Evolutionary conservation across 2,329 filamentous ascomycete species (phyloP), one percentile per base, ranked within the genome.

Genomic region (Gliomastix tumulicola): DNA sequence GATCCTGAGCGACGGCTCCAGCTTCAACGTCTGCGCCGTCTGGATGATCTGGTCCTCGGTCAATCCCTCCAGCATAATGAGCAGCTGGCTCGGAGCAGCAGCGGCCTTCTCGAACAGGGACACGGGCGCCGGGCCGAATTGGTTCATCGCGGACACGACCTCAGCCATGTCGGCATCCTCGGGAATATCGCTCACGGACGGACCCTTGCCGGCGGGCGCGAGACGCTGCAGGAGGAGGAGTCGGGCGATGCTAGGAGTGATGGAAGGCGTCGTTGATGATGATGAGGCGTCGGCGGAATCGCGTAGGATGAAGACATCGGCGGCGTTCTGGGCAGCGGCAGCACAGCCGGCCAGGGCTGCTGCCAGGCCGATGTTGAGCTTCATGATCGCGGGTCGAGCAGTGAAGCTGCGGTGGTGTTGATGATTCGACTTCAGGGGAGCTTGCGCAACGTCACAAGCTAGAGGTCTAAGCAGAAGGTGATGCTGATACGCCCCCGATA

Each of bases 181-280:
- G 25, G 61, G 66, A 35, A 68, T 61, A 47, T 66, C 69, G 52
- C 59, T 66, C 49, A 63, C 62, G 45, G 63, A 65, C 45, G 68
- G 66, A 43, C 65, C 70, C 49, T 65, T 66, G 49, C 65, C 60
- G 22, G 62, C 55, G 38, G 63, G 60, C 15, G 65, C 65, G 40
- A 78, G 57, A 35, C 77, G 71, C 52, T 78, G 75, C 11, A 78
- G 67, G 33, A 82, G 55, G 49, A 82, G 66, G 41, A 80, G 65
- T 50, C 73, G 67, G 40, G 71, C 74, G 52, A 77, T 60, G 53
- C 71, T 66, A 47, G 68, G 66, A 34, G 71, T 65, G 47, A 78
- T 55, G 32, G 63, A 62, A 35, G 68, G 58, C 32, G 61, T 49
- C 21, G 57, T 46, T 30, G 51, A 48, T 32, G 48, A 44, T 30